Evolutionary conservation across 2,329 filamentous ascomycete species (phyloP), one percentile per base, ranked within the genome.

Genomic region (Xylariaceae sp.): DNA sequence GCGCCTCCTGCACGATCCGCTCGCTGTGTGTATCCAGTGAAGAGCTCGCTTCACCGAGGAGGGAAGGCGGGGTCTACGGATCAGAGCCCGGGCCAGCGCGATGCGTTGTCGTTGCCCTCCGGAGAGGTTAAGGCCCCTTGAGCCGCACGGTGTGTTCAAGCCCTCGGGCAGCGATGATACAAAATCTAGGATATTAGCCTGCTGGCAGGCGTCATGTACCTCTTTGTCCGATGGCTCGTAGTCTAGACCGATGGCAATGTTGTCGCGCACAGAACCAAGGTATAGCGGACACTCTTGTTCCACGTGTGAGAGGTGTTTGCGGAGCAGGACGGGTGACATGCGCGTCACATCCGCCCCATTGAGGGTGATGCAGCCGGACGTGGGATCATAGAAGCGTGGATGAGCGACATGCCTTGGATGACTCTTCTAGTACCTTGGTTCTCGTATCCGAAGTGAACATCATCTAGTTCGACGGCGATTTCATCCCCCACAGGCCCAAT

Each of bases 31-130:
- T 14, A 29, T 29, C 25, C 8, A 29, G 8, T 8, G 25, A 8
- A 14, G 25, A 29, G 8, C 8, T 29, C 8, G 25, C 25, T 29
- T 29, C 25, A 29, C 14, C 25, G 8, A 29, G 14, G 25, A 8
- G 8, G 14, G 14, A 8, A 29, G 8, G 8, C 14, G 8, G 8
- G 79, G 79, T 37, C 82, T 70, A 3, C 74, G 68, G 22, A 83
- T 72, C 12, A 84, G 63, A 16, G 76, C 76, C 21, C 79, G 67
- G 1, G 80, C 79, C 5, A 83, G 67, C 6, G 78, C 77, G 42
- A 84, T 68, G 5, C 80, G 69, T 55, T 84, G 80, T 41, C 77
- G 73, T 56, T 84, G 80, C 1, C 80, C 80, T 43, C 80, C 79
- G 38, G 75, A 79, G 23, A 83, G 67, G 5, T 79, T 68, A 27